Evolutionary conservation across 2,329 filamentous ascomycete species (phyloP), one percentile per base, ranked within the genome.

Genomic region (Alternaria burnsii): DNA sequence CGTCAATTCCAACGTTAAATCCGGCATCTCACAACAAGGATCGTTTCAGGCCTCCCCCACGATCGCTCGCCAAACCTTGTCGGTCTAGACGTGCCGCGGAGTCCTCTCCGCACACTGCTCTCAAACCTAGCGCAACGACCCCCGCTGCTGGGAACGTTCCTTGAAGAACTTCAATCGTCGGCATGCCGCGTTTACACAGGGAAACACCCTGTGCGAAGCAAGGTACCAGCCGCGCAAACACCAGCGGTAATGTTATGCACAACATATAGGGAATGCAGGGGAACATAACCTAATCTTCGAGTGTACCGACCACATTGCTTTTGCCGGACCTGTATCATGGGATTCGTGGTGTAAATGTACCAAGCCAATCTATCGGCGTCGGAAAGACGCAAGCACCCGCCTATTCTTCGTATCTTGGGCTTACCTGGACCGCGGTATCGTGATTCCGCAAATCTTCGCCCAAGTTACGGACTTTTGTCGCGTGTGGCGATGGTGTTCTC

Each of bases 11-110:
- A 41, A 52, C 34, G 8, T 41, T 18, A 6, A 30, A 41, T 18
- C 20, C 34, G 26, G n/a, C 53, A 38, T 6, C 41, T 32, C 48
- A 41, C 41, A 26, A 52, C 52, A 32, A 26, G n/a, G 32, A 51
- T 10, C 24, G 54, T 53, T 50, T 58, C 48, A 58, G 54, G 56
- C 34, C 38, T 50, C 48, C 55, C 55, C 55, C 42, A 58, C 54
- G 42, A 53, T 53, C 22, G 36, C 48, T 50, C 48, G 58, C 54
- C 46, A 58, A 61, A 58, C 44, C 48, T 46, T 41, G 36, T 43
- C 38, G 41, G 40, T 42, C 46, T 12, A 50, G 43, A 46, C 36
- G 30, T 42, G 20, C 38, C 18, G 22, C 34, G 28, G 34, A 52
- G 32, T 22, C 26, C 42, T 26, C 30, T 51, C 58, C 36, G 47